These are phyloP conservation scores for Geopyxis carbonaria DNA, from an alignment of 495 filamentous ascomycete genomes.

Conservation along the genomic window DNA sequence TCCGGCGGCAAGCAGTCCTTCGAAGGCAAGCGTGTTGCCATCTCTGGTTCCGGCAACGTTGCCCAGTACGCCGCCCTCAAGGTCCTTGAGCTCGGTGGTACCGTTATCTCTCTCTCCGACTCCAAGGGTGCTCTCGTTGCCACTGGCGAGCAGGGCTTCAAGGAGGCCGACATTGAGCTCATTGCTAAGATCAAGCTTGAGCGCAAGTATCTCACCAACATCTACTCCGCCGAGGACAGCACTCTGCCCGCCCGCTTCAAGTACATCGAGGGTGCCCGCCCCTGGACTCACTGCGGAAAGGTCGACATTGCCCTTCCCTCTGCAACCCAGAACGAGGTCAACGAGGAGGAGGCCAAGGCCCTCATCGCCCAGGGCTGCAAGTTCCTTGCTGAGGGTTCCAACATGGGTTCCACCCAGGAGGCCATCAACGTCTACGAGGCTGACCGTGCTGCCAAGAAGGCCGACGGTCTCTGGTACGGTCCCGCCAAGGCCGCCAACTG, in stretches of 20 bases:
- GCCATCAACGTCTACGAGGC: constrained; percentile 91
- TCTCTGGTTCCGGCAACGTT: constrained; percentile 96
- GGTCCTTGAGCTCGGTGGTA: constrained; percentile 87
- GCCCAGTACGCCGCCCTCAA: constrained; percentile 97
- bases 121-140: constrained; percentile 69
- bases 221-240: constrained; percentile 30
- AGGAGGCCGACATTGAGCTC: constrained; percentile 52
- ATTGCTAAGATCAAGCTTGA: constrained; percentile 76
- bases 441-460: constrained; percentile 45
- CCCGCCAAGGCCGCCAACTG: constrained; percentile 95
- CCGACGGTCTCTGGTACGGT: constrained; percentile 77
- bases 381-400: constrained; percentile 92
- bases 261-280: constrained; percentile 75
- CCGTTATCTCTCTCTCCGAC: constrained; percentile 86
- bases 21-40: constrained; percentile 80
- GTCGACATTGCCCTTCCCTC: constrained; percentile 84
- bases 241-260: constrained; percentile 48
- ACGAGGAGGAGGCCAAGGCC: constrained; percentile 66
- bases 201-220: constrained; percentile 59
- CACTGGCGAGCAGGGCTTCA: constrained; percentile 47
- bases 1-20: constrained; percentile 66
- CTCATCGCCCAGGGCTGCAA: constrained; percentile 58
- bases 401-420: constrained; percentile 96
- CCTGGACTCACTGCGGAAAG: constrained; percentile 75
- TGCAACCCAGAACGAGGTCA: constrained; percentile 96